phyloP scores from a whole-genome alignment of 805 yeast genomes.

The Kuraishia capsulata region DNA sequence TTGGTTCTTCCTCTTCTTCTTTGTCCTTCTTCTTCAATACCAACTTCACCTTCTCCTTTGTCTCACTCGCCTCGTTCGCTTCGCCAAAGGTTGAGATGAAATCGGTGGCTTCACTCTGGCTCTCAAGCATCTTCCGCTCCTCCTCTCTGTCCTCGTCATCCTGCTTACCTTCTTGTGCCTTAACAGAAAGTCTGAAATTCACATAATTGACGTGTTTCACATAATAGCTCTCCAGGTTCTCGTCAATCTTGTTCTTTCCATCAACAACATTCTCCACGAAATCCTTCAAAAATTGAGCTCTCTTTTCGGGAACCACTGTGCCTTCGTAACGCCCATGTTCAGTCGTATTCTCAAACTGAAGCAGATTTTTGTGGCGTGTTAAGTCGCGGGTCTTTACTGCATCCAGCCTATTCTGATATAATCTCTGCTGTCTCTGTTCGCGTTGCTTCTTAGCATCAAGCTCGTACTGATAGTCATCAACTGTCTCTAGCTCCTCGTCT shows the following conservation, averaged over 20 bases:
- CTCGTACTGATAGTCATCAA: slow-evolving; percentile 14
- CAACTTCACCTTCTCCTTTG: slow-evolving; percentile 11
- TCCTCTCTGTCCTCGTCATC: slow-evolving; percentile 32
- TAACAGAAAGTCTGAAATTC: slow-evolving; percentile 25
- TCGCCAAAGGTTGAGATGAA: slow-evolving; percentile 10
- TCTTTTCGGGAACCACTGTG: slow-evolving; percentile 10
- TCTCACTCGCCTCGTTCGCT: slow-evolving; percentile 2
- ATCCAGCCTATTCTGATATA: slow-evolving; percentile 7
- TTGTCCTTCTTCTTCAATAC: slow-evolving; percentile 9
- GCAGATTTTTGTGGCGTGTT: slow-evolving; percentile 19
- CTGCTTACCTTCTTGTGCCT: slow-evolving; percentile 30
- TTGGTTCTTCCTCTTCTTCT: neutral
- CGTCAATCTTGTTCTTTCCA: slow-evolving; percentile 21
- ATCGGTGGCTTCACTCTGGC: slow-evolving; percentile 7
- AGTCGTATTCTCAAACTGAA: slow-evolving; percentile 22
- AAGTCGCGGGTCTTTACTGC: slow-evolving; percentile 15
- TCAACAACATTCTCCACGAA: slow-evolving; percentile 18
- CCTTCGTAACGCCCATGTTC: slow-evolving; percentile 16
- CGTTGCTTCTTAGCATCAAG: slow-evolving; percentile 13
- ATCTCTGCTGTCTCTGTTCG: slow-evolving; percentile 10
- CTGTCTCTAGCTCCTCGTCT: slow-evolving; percentile 14
- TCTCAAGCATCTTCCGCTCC: slow-evolving; percentile 16
- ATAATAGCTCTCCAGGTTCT: slow-evolving; percentile 22
- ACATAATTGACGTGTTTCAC: slow-evolving; percentile 34
- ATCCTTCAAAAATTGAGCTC: slow-evolving; percentile 15